Evolutionary conservation across 2,329 filamentous ascomycete genomes (phyloP).

Genomic region (Fusarium praegraminearum): DNA sequence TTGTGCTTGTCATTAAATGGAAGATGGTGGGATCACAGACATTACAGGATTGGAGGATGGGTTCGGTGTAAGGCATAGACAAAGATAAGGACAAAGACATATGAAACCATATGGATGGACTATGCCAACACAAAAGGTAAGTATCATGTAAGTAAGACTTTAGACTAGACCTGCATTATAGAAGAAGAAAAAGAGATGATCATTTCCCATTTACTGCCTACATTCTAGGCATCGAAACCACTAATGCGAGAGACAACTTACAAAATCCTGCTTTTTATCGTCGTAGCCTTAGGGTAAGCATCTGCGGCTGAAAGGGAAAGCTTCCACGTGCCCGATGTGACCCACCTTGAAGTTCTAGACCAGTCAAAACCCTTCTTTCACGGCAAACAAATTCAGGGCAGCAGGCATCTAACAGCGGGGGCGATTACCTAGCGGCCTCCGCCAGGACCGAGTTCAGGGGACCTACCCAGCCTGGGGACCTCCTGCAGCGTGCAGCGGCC

Average conservation of each 20-base stretch:
- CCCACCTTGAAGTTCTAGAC: slow-evolving; percentile 24
- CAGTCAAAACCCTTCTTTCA: slow-evolving; percentile 22
- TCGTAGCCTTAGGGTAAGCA: slow-evolving; percentile 24
- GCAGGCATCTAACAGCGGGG: slow-evolving; percentile 18
- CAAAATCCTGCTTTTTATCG: slow-evolving; percentile 6
- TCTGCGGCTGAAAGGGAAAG: slow-evolving; percentile 39
- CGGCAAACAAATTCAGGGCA: slow-evolving; percentile 25
- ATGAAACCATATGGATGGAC: no score
- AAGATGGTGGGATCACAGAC: not conserved
- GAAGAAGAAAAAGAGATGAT: not conserved
- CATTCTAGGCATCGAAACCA: not conserved
- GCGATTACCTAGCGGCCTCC: slow-evolving; percentile 26
- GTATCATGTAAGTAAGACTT: not conserved
- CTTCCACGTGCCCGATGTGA: slow-evolving; percentile 41
- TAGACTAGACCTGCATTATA: not conserved
- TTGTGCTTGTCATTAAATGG: slow-evolving; percentile 28
- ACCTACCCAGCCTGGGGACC: slow-evolving; percentile 8
- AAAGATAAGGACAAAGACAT: not conserved
- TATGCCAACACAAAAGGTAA: not conserved
- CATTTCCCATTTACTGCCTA: not conserved
- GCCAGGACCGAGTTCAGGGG: slow-evolving; percentile 17
- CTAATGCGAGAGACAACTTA: not conserved
- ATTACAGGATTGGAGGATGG: not conserved
- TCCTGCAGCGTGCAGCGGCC: slow-evolving; percentile 20
- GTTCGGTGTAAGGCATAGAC: not conserved